phyloP scores from a whole-genome alignment of 768 basidiomycete species.

The Leucocoprinus sp. region DNA sequence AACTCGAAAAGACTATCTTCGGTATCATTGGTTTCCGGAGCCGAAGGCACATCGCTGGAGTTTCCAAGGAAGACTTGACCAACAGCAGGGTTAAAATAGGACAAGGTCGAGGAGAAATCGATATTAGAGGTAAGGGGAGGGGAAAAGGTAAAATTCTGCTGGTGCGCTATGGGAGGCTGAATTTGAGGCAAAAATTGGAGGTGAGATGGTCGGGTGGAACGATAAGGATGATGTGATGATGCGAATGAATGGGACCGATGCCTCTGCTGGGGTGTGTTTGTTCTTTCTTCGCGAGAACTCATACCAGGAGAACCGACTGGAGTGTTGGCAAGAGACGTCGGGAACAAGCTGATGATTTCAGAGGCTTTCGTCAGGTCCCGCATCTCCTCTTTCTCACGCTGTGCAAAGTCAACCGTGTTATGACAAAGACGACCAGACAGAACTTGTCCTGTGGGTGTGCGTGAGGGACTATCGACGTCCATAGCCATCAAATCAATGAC shows the following conservation, averaged over 20 bases:
- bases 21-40: slow-evolving; percentile 16
- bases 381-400: slow-evolving; percentile 87
- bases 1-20: slow-evolving; percentile 37
- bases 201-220: slow-evolving; percentile 9
- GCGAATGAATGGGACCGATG: slow-evolving; percentile 6
- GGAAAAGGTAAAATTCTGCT: slow-evolving; percentile 5
- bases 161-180: slow-evolving; percentile 7
- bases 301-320: neutral
- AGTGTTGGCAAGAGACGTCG: slow-evolving; percentile 5
- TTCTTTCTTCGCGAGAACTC: neutral
- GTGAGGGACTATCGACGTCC: slow-evolving; percentile 16
- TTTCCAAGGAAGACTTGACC: slow-evolving; percentile 81
- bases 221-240: slow-evolving; percentile 6
- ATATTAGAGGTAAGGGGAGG: slow-evolving; percentile 11
- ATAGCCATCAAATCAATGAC: slow-evolving; percentile 18
- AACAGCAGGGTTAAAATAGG: slow-evolving; percentile 44
- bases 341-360: slow-evolving; percentile 56
- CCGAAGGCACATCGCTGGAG: slow-evolving; percentile 66
- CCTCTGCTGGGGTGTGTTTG: neutral
- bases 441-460: neutral
- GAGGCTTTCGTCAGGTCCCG: slow-evolving; percentile 75
- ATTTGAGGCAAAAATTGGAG: slow-evolving; percentile 12
- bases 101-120: slow-evolving; percentile 26
- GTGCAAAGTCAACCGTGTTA: slow-evolving; percentile 75
- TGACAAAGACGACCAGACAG: slow-evolving; percentile 17